phyloP scores from a whole-genome alignment of 768 basidiomycete genomes.

The Pleurotus sapidus region DNA sequence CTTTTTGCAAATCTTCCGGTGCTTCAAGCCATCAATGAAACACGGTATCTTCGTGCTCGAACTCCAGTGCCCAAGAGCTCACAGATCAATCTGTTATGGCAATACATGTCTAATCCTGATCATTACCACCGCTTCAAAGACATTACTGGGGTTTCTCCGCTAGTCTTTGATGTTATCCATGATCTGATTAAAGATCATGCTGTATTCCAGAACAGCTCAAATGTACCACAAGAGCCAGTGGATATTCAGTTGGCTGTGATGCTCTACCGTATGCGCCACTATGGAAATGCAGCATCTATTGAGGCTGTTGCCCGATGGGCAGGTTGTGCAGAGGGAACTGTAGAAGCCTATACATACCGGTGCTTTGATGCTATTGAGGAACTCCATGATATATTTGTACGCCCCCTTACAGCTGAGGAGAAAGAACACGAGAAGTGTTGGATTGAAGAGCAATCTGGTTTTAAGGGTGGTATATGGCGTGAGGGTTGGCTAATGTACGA shows the following conservation, averaged over 20 bases:
- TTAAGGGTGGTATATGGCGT: slow-evolving; percentile 18
- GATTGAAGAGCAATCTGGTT: slow-evolving; percentile 16
- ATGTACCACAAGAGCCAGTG: slow-evolving; percentile 22
- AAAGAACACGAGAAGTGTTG: slow-evolving; percentile 22
- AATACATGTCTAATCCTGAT: slow-evolving; percentile 21
- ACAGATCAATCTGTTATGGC: neutral
- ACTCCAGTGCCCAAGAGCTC: neutral
- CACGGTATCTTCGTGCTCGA: neutral
- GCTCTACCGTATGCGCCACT: slow-evolving; percentile 22
- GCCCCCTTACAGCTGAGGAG: slow-evolving; percentile 15
- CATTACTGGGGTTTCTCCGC: slow-evolving; percentile 23
- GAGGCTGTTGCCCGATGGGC: slow-evolving; percentile 22
- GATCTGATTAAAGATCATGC: slow-evolving; percentile 23
- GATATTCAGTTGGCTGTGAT: slow-evolving; percentile 27
- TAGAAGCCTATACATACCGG: slow-evolving; percentile 16
- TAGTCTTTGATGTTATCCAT: slow-evolving; percentile 23
- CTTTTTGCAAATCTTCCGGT: neutral
- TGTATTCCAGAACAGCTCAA: slow-evolving; percentile 24
- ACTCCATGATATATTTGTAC: slow-evolving; percentile 15
- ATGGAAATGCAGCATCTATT: slow-evolving; percentile 24
- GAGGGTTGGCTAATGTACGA: slow-evolving; percentile 28
- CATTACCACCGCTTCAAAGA: slow-evolving; percentile 18
- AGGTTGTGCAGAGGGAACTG: slow-evolving; percentile 18
- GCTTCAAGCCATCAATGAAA: neutral
- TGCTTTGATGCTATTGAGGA: slow-evolving; percentile 17